Evolutionary conservation across 164 flowering plant species (phyloP).

Genomic region (Dillenia turbinata): DNA sequence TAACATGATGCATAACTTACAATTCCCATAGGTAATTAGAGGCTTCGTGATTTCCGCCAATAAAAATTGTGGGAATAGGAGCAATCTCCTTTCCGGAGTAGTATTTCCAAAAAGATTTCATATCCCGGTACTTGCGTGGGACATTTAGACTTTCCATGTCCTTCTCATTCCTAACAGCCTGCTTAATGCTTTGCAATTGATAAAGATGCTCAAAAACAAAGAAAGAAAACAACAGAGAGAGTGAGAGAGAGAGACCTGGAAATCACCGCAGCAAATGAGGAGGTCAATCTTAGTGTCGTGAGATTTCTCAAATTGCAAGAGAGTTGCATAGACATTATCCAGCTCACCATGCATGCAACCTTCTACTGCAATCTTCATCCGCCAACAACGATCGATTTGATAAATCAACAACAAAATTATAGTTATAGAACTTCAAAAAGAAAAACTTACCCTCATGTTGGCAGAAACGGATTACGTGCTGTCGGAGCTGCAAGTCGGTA

Average conservation of each 20-base stretch:
- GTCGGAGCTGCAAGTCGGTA: too few species aligned
- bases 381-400: neutral
- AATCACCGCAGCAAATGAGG: slow-evolving; percentile 91
- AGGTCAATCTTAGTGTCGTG: slow-evolving; percentile 84
- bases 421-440: neutral
- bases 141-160: slow-evolving; percentile 82
- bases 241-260: slow-evolving; percentile 52
- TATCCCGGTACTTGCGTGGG: slow-evolving; percentile 49
- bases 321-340: slow-evolving; percentile 77
- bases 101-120: slow-evolving; percentile 97
- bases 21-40: slow-evolving; percentile 96
- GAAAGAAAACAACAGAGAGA: neutral
- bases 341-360: slow-evolving; percentile 99
- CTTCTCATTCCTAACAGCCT: slow-evolving; percentile 86
- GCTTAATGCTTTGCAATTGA: slow-evolving; percentile 2
- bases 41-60: slow-evolving; percentile 98
- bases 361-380: slow-evolving; percentile 80
- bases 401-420: too few species aligned
- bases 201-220: neutral
- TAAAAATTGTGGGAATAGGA: slow-evolving; percentile 87
- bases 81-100: slow-evolving; percentile 84
- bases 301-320: slow-evolving; percentile 48
- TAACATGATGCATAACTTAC: slow-evolving; percentile 40
- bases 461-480: too few species aligned
- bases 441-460: too few species aligned